These are phyloP conservation scores for Boletus semigastroideus DNA, from an alignment of 1,284 basidiomycete species.

Conservation along the genomic window DNA sequence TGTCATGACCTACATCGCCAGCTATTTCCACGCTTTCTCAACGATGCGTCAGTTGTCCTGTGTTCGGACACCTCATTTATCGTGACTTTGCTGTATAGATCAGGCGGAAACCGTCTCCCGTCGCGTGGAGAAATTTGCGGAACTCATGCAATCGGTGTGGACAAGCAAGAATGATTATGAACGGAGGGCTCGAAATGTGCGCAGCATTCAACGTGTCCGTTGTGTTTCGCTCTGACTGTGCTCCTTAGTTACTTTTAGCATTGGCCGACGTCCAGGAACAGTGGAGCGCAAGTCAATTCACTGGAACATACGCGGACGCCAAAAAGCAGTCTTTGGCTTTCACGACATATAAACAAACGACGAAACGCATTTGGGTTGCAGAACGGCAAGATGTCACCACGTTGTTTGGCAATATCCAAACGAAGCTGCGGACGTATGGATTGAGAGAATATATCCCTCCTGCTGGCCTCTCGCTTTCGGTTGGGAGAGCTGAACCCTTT, in stretches of 20 bases:
- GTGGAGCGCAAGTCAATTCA: conserved; percentile 65
- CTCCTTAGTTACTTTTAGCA: conserved; percentile 59
- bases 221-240: conserved; percentile 9
- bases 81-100: conserved; percentile 49
- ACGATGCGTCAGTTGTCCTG: conserved; percentile 73
- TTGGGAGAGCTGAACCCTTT: conserved; percentile 31
- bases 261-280: conserved; percentile 61
- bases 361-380: conserved; percentile 84
- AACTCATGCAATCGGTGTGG: conserved; percentile 91
- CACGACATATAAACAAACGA: conserved; percentile 81
- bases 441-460: conserved; percentile 83
- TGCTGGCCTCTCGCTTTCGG: conserved; percentile 61
- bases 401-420: conserved; percentile 92
- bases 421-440: conserved; percentile 90
- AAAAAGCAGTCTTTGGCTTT: conserved; percentile 77
- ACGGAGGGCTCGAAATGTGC: conserved; percentile 72
- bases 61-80: neutral
- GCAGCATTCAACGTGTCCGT: conserved; percentile 20
- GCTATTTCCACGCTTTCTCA: conserved; percentile 97
- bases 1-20: conserved; percentile 95
- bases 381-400: conserved; percentile 90
- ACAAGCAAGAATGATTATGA: conserved; percentile 91
- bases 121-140: conserved; percentile 93
- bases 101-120: conserved; percentile 94
- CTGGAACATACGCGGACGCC: conserved; percentile 79